Evolutionary conservation across 2,329 filamentous ascomycete genomes (phyloP).

Genomic region (Stemphylium beticola): DNA sequence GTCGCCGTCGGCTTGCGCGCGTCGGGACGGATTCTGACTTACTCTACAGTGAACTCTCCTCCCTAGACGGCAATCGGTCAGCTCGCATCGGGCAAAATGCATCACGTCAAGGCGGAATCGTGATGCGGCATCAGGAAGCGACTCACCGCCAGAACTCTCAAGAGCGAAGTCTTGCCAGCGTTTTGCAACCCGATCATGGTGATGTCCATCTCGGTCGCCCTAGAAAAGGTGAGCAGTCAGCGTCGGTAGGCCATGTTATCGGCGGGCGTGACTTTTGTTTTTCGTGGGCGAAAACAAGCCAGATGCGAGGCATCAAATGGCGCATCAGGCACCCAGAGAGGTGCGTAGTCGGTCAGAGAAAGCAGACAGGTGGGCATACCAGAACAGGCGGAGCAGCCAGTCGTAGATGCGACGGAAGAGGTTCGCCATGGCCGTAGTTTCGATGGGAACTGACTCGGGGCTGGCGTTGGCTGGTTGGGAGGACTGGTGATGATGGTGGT

Average conservation of each 20-base stretch:
- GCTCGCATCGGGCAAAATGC: conserved; percentile 26
- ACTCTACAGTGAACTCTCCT: conserved; percentile 98
- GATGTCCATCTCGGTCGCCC: conserved; percentile 99
- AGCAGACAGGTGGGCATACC: conserved; percentile 64
- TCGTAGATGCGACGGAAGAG: conserved; percentile 96
- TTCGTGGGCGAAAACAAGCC: conserved; percentile 22
- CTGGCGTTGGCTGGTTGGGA: conserved; percentile 29
- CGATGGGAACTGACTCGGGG: conserved; percentile 44
- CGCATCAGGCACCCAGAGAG: conserved; percentile 34
- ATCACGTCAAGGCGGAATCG: conserved; percentile 33
- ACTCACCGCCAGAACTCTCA: conserved; percentile 93
- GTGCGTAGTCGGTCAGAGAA: conserved; percentile 15
- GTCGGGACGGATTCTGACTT: conserved; percentile 58
- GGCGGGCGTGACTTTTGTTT: conserved; percentile 25
- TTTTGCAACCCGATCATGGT: conserved; percentile 99
- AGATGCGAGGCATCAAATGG: conserved; percentile 33
- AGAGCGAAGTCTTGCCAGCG: conserved; percentile 93
- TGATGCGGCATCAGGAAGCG: conserved; percentile 42
- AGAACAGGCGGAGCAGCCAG: conserved; percentile 97
- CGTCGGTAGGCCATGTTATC: conserved; percentile 17
- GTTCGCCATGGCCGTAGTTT: conserved; percentile 71
- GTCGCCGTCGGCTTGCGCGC: conserved; percentile 35
- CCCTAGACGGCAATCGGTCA: conserved; percentile 66
- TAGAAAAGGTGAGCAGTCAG: conserved; percentile 50
- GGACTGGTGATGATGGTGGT: conserved; percentile 32